phyloP scores from a whole-genome alignment of 441 rosid species.

The Populus hybrid region DNA sequence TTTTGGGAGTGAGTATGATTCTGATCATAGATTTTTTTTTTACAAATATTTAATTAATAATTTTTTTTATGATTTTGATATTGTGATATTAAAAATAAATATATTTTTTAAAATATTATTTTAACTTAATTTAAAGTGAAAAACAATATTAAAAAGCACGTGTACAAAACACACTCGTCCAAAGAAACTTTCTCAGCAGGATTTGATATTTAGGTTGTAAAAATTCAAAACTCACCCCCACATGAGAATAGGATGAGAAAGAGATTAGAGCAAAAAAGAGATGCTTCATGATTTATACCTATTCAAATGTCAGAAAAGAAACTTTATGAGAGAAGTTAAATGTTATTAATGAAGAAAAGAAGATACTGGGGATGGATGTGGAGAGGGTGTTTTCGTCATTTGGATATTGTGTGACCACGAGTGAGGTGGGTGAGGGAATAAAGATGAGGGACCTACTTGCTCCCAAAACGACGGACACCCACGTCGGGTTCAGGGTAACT shows the following conservation, averaged over 20 bases:
- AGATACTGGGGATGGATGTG: not conserved
- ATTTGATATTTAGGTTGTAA: too few relatives aligned
- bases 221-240: not conserved
- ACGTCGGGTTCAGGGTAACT: constrained; percentile 54
- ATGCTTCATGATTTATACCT: not conserved
- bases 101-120: too few relatives aligned
- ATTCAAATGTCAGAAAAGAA: not conserved
- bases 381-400: too few relatives aligned
- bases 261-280: not conserved
- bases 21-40: too few relatives aligned
- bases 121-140: too few relatives aligned
- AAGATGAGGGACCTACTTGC: constrained; percentile 59
- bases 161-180: not conserved
- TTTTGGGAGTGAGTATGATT: not conserved
- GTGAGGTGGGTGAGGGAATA: constrained; percentile 36
- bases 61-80: too few relatives aligned
- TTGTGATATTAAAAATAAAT: too few relatives aligned
- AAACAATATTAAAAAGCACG: too few relatives aligned
- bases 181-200: not conserved
- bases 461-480: constrained; percentile 79
- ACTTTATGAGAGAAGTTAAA: not conserved
- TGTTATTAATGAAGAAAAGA: not conserved
- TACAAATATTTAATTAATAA: too few relatives aligned
- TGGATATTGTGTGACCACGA: not conserved
- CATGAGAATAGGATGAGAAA: not conserved